A percentile compares a stretch with the other conserved stretches of the same genome.
Evolutionary conservation across 805 yeast species (phyloP).

Genomic region (Scheffersomyces ergatensis): DNA sequence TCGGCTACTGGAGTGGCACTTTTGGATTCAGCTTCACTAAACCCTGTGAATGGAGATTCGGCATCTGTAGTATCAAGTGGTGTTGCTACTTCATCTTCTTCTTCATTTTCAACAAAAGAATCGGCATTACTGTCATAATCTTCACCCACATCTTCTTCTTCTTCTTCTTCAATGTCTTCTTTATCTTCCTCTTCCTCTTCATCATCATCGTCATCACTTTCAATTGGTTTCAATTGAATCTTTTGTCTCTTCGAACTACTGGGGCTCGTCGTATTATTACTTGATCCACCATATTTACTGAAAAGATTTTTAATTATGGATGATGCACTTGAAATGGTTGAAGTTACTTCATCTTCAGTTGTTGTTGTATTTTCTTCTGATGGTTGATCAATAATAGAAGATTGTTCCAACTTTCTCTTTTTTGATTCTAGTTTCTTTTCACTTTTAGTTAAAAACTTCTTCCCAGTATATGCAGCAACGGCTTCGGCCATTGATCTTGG

Average conservation of each 20-base stretch:
- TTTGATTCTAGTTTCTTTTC: slow-evolving; percentile 25
- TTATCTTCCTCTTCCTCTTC: slow-evolving; percentile 22
- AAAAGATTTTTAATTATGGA: not conserved
- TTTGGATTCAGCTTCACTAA: slow-evolving; percentile 7
- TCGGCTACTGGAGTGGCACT: not conserved
- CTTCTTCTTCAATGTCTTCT: slow-evolving; percentile 2
- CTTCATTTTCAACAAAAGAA: not conserved
- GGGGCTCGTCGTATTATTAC: not conserved
- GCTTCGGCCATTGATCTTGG: slow-evolving; percentile 58
- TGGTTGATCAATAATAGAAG: not conserved
- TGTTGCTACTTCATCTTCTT: not conserved
- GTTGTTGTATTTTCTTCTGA: not conserved
- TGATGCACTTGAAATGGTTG: not conserved
- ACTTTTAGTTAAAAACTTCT: slow-evolving; percentile 48
- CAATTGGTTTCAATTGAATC: not conserved
- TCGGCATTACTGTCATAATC: slow-evolving; percentile 6
- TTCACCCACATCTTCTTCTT: slow-evolving; percentile 5
- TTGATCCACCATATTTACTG: not conserved
- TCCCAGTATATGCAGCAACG: slow-evolving; percentile 56
- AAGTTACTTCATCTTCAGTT: not conserved
- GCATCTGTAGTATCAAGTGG: slow-evolving; percentile 1
- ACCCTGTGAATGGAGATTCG: slow-evolving; percentile 9
- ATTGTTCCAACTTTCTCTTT: slow-evolving; percentile 1
- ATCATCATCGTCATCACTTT: slow-evolving; percentile 22
- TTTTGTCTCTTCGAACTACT: not conserved